Evolutionary conservation across 2,329 filamentous ascomycete species (phyloP).

Genomic region (Myriosclerotinia scirpicola): DNA sequence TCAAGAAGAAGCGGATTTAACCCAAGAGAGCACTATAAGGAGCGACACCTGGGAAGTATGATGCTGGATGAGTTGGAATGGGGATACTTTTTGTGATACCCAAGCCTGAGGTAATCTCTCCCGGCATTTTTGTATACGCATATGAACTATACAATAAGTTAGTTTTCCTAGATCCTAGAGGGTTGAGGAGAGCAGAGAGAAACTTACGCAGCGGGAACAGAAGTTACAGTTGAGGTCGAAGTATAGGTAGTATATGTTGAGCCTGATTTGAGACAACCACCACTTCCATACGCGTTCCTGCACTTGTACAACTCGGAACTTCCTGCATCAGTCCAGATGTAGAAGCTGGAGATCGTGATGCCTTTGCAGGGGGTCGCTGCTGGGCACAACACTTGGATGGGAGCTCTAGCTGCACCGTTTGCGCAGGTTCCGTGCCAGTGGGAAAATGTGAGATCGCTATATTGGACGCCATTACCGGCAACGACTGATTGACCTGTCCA

Average conservation of each 20-base stretch:
- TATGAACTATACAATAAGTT: conserved; percentile 24
- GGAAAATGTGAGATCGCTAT: conserved; percentile 52
- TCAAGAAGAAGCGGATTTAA: neutral
- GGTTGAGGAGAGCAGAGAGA: neutral
- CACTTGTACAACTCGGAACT: conserved; percentile 47
- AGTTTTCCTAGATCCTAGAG: neutral
- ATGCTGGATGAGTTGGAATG: conserved; percentile 31
- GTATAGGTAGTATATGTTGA: conserved; percentile 27
- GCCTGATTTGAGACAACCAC: conserved; percentile 46
- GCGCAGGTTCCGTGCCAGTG: conserved; percentile 58
- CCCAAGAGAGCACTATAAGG: conserved; percentile 28
- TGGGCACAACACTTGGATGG: conserved; percentile 54
- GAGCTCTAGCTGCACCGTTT: conserved; percentile 46
- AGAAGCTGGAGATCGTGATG: conserved; percentile 51
- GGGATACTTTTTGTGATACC: conserved; percentile 30
- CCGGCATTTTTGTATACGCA: conserved; percentile 32
- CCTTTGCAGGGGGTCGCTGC: conserved; percentile 52
- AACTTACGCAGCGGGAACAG: conserved; percentile 25
- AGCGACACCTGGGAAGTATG: conserved; percentile 28
- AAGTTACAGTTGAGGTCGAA: conserved; percentile 22
- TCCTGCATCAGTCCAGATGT: conserved; percentile 53
- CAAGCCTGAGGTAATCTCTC: conserved; percentile 29
- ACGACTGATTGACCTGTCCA: conserved; percentile 49
- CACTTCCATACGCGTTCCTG: conserved; percentile 50
- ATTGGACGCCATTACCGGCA: conserved; percentile 52